Base-by-base conservation (phyloP, 2,329 filamentous ascomycete species). In the Aspergillus jensenii region DNA sequence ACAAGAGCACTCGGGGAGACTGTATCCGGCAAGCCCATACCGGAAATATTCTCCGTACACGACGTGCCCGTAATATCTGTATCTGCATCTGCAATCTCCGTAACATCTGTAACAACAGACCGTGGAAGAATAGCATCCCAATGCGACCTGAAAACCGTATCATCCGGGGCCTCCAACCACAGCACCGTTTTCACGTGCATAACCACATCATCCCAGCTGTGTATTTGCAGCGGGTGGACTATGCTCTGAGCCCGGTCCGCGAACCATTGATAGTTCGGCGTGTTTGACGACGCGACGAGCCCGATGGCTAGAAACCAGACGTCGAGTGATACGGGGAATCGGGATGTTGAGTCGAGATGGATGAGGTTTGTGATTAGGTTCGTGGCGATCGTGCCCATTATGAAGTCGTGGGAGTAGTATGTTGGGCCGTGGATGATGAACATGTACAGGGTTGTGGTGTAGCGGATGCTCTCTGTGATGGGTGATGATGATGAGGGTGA, bases 391-490 rank as follows among this genome's bases (percentile, higher is more conserved):
- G 61, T 67, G 46, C 73, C 71, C 4, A 74, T 58, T 11, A 83
- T 70, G 9, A 70, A 72, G 0, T 70, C 73, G 59, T 85, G 82
- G 1, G 82, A 80, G 59, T 82, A 85, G 62, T 85, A 85, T 8
- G 82, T 83, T 27, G 82, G 78, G 0, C 82, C 83, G 11, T 85
- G 83, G 0, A 81, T 71, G 41, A 76, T 75, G 17, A 85, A 76
- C 78, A 85, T 81, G 69, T 82, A 84, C 0, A 84, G 73, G 0
- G 78, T 67, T 1, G 78, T 70, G 3, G 76, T 76, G 53, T 77
- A 79, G 8, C 81, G 80, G n/a, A 84, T 53, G 54, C 72, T 79
- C 62, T 82, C 78, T 0, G 77, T 73, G 2, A 72, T 63, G 23
- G 68, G 65, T 8, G 58, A 49, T 3, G 56, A 44, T 1, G 41